A percentile compares a stretch with the other conserved stretches of the same genome.
Evolutionary conservation across 345 rosid species (phyloP).

Genomic region (Gossypium herbaceum): DNA sequence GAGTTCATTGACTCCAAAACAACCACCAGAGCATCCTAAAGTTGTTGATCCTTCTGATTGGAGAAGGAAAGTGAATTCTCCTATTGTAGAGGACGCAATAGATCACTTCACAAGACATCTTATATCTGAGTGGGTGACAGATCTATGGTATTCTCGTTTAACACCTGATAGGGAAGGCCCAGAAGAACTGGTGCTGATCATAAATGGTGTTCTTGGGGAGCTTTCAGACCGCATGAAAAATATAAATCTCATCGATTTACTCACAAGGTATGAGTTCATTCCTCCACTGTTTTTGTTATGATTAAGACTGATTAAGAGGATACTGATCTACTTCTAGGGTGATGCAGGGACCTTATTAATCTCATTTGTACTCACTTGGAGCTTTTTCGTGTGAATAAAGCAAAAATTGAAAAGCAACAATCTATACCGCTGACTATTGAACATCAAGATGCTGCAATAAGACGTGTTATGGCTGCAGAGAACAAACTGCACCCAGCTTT

Average conservation of each 20-base stretch:
- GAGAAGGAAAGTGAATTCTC: conserved; percentile 90
- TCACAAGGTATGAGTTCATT: conserved; percentile 61
- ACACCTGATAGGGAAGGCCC: conserved; percentile 91
- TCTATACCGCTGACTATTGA: conserved; percentile 46
- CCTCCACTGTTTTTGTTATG: conserved; percentile 4
- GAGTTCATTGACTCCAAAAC: conserved; percentile 31
- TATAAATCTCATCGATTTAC: conserved; percentile 75
- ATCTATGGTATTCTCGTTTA: conserved; percentile 88
- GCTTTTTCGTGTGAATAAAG: conserved; percentile 68
- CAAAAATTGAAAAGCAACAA: conserved; percentile 60
- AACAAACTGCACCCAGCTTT: conserved; percentile 94
- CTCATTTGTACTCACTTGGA: conserved; percentile 77
- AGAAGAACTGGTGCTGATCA: conserved; percentile 70
- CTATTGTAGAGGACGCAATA: conserved; percentile 80
- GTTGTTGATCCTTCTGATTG: conserved; percentile 53
- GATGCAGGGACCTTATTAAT: conserved; percentile 73
- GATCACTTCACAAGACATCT: conserved; percentile 81
- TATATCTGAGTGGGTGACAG: conserved; percentile 85
- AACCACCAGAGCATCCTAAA: conserved; percentile 43
- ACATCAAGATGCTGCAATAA: conserved; percentile 61
- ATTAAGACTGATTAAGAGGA: conserved; percentile 14
- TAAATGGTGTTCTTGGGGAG: conserved; percentile 78
- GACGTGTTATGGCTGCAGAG: conserved; percentile 58
- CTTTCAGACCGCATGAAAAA: conserved; percentile 71
- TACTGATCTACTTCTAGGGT: conserved; percentile 35